Evolutionary conservation across 2,329 filamentous ascomycete genomes (phyloP).

Genomic region (Teratosphaeria destructans): DNA sequence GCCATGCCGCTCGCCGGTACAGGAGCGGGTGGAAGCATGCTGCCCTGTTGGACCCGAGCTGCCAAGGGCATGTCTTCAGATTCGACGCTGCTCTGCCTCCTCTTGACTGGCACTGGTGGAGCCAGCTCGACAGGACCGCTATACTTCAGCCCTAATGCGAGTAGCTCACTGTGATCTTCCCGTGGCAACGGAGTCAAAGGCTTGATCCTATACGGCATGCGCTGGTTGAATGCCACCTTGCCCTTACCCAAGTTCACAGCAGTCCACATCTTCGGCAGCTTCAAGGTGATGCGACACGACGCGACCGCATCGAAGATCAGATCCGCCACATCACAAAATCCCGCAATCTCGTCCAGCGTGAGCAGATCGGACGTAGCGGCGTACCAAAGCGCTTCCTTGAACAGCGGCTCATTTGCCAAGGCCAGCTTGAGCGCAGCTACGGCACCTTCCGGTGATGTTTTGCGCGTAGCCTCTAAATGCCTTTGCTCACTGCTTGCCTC

Average conservation of each 20-base stretch:
- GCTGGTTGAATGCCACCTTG: conserved; percentile 22
- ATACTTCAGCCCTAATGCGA: conserved; percentile 21
- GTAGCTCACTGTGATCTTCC: conserved; percentile 20
- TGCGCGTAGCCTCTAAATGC: conserved; percentile 44
- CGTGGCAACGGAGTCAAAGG: conserved; percentile 18
- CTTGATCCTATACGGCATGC: conserved; percentile 15
- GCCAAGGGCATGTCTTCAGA: not conserved
- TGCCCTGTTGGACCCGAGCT: not conserved
- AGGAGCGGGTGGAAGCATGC: not conserved
- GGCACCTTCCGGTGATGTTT: conserved; percentile 47
- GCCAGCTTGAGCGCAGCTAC: conserved; percentile 46
- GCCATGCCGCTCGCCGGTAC: not conserved
- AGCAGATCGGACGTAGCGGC: conserved; percentile 43
- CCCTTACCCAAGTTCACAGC: conserved; percentile 44
- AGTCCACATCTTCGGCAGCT: conserved; percentile 48
- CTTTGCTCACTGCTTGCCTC: conserved; percentile 42
- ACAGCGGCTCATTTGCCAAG: conserved; percentile 36
- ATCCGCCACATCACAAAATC: conserved; percentile 47
- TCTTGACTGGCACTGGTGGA: not conserved
- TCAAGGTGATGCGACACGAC: conserved; percentile 39
- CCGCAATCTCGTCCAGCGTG: conserved; percentile 43
- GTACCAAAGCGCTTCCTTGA: conserved; percentile 47
- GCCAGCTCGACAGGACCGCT: conserved; percentile 17
- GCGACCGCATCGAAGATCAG: conserved; percentile 46
- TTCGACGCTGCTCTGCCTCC: conserved; percentile 8